Conservation (phyloP, 2,329 filamentous ascomycete genomes). For the Botrytis tulipae region DNA sequence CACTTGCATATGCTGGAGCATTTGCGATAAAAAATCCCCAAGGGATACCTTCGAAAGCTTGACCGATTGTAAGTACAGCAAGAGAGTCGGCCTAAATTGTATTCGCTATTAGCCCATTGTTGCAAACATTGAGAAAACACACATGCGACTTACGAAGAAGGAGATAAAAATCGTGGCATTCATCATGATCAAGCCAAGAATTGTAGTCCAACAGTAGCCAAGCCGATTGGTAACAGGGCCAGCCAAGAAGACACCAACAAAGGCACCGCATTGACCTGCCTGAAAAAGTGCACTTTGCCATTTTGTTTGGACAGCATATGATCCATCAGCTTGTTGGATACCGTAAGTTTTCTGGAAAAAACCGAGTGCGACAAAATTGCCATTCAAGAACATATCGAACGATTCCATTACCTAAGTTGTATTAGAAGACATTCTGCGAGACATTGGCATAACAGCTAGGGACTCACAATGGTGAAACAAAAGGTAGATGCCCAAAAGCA, state of each 20-base stretch:
- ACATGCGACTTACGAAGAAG: constrained; percentile 44
- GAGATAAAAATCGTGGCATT: constrained; percentile 47
- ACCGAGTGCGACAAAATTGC: constrained; percentile 54
- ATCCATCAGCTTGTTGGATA: not conserved
- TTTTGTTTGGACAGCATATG: constrained; percentile 47
- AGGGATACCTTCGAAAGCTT: constrained; percentile 55
- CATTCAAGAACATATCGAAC: constrained; percentile 61
- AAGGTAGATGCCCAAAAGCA: constrained; percentile 55
- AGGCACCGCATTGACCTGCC: constrained; percentile 55
- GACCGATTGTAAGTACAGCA: constrained; percentile 33
- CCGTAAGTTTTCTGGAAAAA: constrained; percentile 41
- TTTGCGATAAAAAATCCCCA: constrained; percentile 68
- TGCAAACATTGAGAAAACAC: not conserved
- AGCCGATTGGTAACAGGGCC: constrained; percentile 58
- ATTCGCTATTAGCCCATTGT: not conserved
- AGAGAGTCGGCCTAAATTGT: constrained; percentile 32
- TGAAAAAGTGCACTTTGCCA: constrained; percentile 60
- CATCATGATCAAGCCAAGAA: constrained; percentile 54
- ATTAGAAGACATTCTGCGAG: constrained; percentile 18
- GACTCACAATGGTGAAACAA: constrained; percentile 52
- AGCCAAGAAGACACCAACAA: constrained; percentile 58
- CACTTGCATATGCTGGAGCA: constrained; percentile 59
- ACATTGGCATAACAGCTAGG: constrained; percentile 17
- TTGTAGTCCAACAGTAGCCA: constrained; percentile 59
- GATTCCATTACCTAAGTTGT: constrained; percentile 58